These are phyloP conservation scores for Tuber calosporum DNA, from an alignment of 495 filamentous ascomycete genomes.

Conservation along the genomic window DNA sequence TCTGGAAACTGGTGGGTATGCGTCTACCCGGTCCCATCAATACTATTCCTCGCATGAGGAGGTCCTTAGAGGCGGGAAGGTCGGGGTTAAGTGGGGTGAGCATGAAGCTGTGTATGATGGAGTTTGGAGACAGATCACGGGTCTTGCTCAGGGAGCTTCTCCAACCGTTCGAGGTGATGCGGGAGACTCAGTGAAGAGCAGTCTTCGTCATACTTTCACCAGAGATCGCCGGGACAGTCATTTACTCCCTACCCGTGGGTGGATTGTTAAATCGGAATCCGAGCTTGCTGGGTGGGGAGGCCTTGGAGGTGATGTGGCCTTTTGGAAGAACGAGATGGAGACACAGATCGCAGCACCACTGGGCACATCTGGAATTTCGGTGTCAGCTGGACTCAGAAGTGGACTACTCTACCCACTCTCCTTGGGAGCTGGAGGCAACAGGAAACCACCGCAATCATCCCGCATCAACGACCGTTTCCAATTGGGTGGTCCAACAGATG, in stretches of 20 bases:
- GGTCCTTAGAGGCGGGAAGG: constrained; percentile 67
- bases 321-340: constrained; percentile 81
- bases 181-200: constrained; percentile 84
- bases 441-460: constrained; percentile 53
- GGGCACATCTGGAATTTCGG: constrained; percentile 56
- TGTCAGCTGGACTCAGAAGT: constrained; percentile 62
- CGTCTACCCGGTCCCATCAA: constrained; percentile 68
- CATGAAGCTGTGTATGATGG: constrained; percentile 74
- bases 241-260: constrained; percentile 72
- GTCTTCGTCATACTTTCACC: constrained; percentile 71
- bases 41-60: constrained; percentile 91
- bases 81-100: constrained; percentile 60
- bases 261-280: constrained; percentile 63
- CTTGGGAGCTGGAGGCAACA: constrained; percentile 50
- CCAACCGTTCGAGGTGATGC: constrained; percentile 74
- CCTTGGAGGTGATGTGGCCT: constrained; percentile 79
- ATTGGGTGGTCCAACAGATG: constrained; percentile 88
- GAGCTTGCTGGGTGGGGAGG: constrained; percentile 84
- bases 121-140: constrained; percentile 81
- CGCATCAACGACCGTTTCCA: constrained; percentile 90
- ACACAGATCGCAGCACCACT: constrained; percentile 66
- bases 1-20: constrained; percentile 65
- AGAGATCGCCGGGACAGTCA: constrained; percentile 72
- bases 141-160: constrained; percentile 63
- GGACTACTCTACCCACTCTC: constrained; percentile 55